Conservation (phyloP, 371 early-diverging fungal species). For the Mortierella polycephala region DNA sequence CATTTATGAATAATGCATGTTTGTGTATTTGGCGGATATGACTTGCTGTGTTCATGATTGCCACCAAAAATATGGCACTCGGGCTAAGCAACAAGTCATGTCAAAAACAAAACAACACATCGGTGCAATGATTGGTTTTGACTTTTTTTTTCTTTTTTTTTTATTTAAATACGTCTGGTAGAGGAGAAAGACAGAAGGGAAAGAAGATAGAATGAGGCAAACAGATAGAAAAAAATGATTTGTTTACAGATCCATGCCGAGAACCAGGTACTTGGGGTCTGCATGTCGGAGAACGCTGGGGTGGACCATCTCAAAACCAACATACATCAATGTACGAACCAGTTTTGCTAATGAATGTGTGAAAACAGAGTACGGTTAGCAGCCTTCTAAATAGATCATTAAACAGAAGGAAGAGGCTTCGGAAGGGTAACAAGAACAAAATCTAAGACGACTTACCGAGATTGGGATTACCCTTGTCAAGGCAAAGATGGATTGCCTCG, state of each 20-base stretch:
- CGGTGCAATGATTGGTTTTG: not conserved
- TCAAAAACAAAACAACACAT: not conserved
- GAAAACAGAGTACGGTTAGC: not conserved
- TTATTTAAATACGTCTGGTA: not conserved
- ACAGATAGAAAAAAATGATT: not conserved
- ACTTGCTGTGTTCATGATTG: not conserved
- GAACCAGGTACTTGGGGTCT: constrained; percentile 44
- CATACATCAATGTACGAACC: constrained; percentile 49
- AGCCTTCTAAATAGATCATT: not conserved
- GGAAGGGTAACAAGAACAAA: not conserved
- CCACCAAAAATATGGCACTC: too few relatives aligned
- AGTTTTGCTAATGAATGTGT: constrained; percentile 21
- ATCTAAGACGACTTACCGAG: constrained; percentile 22
- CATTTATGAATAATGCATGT: too few relatives aligned
- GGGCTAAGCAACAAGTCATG: not conserved
- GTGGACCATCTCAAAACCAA: constrained; percentile 39
- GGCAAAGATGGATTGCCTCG: constrained; percentile 37
- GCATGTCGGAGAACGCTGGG: constrained; percentile 34
- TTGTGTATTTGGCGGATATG: not conserved
- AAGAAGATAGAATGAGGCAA: not conserved
- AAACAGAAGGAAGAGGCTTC: not conserved
- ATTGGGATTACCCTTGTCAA: constrained; percentile 42
- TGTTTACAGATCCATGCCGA: constrained; percentile 37
- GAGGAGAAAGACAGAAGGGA: constrained; percentile 4
- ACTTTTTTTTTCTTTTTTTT: constrained; percentile 1